phyloP scores from a whole-genome alignment of 179 eudicot genomes.

The Actinidia chinensis region DNA sequence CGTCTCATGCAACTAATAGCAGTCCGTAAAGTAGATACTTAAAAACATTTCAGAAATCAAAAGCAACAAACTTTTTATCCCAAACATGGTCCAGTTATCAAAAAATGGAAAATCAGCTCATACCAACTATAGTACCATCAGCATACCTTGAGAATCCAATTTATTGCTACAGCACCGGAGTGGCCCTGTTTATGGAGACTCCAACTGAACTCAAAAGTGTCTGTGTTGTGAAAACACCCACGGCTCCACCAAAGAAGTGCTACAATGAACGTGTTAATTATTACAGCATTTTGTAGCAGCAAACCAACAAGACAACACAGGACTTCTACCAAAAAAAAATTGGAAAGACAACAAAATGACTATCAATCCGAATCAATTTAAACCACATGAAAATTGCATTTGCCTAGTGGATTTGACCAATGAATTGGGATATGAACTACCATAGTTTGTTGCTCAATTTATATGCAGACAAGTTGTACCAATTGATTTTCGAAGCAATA shows the following conservation, averaged over 20 bases:
- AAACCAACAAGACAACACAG: not conserved
- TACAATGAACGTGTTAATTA: conserved; percentile 27
- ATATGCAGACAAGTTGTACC: not conserved
- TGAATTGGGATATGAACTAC: too few relatives aligned
- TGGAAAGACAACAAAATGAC: not conserved
- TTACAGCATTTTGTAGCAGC: not conserved
- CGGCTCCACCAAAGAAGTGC: conserved; percentile 99
- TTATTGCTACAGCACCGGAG: conserved; percentile 95
- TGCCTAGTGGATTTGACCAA: too few relatives aligned
- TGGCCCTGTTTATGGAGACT: conserved; percentile 59
- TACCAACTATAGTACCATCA: not conserved
- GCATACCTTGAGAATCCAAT: conserved; percentile 97
- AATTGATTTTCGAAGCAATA: not conserved
- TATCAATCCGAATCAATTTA: not conserved
- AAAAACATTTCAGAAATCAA: not conserved
- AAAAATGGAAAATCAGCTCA: conserved; percentile 2
- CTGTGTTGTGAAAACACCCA: conserved; percentile 96
- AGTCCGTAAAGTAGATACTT: not conserved
- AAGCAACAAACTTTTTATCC: not conserved
- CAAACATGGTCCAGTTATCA: not conserved
- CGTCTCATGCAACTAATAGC: not conserved
- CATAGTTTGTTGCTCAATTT: not conserved
- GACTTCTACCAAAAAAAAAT: not conserved
- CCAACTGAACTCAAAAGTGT: conserved; percentile 85
- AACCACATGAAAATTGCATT: not conserved